Base-by-base conservation (phyloP, 2,329 filamentous ascomycete species). In the Emergomyces orientalis region DNA sequence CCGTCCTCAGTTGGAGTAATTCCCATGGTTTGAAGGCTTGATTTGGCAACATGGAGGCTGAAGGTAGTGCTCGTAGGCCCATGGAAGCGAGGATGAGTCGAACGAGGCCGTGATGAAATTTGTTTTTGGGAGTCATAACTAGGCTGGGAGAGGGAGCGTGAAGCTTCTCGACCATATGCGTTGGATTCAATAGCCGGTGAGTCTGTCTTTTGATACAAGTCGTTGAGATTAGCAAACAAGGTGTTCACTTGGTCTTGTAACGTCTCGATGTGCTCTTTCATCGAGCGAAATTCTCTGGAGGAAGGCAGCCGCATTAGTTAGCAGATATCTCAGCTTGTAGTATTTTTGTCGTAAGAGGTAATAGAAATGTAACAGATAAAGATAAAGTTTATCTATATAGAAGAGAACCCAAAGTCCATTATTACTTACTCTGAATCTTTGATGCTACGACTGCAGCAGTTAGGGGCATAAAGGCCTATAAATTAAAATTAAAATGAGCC, bases 11-110 rank as follows among this genome's bases (percentile, higher is more conserved):
- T 68, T 1, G 85, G 77, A 34, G 85, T 86, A 71, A 95, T 94
- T 3, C 91, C 91, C 89, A 96, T 96, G 64, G 87, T 92, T 71
- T 91, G 88, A 45, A 96, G 81, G 59, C 91, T 96, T 60, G 85
- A 90, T 73, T 91, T 92, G 43, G 92, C 91, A 17, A 96, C 87
- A 66, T 93, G 89, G 37, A 96, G 84, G 67, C 88, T 92, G 75
- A 92, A 96, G 1, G 88, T 86, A 56, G 86, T 88, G 75, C 90
- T 96, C 0, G 91, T 96, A 0, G 91, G 90, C 0, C 91, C 92
- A 63, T 89, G 87, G 71, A 94, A 96, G 30, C 84, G 82, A 3
- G 86, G 84, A 63, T 83, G 84, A 66, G 78, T 84, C 71, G 78
- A 76, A 65, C 81, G 81, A 2, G 80, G 71, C 34, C 81, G 78